Conservation (phyloP, 768 basidiomycete genomes). For the Rhodosporidiobolus odoratus region DNA sequence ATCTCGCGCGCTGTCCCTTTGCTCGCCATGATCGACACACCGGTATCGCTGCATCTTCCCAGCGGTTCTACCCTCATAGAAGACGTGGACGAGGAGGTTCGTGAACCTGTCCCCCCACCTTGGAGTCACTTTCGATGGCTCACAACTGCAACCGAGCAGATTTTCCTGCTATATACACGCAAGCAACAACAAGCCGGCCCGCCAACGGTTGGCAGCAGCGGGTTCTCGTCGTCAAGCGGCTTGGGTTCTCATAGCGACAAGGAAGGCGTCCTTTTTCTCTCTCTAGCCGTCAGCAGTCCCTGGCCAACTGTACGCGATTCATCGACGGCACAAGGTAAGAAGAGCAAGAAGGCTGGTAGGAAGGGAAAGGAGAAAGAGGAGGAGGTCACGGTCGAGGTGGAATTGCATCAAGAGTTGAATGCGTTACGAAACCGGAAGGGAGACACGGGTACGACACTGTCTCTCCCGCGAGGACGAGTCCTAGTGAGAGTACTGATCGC, state of each 20-base stretch:
- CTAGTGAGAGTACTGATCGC: too few species aligned
- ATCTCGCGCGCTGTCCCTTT: not conserved
- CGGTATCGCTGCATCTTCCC: not conserved
- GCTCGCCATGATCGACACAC: not conserved
- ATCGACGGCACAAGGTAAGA: not conserved
- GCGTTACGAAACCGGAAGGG: conserved; percentile 18
- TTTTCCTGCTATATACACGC: conserved; percentile 27
- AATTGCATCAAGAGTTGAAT: conserved; percentile 19
- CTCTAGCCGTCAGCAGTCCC: not conserved
- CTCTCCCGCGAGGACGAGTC: too few species aligned
- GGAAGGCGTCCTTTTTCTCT: conserved; percentile 2
- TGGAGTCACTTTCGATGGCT: not conserved
- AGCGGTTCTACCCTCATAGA: conserved; percentile 5
- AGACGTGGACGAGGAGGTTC: conserved; percentile 34
- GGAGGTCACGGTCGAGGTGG: conserved; percentile 16
- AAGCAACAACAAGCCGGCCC: conserved; percentile 7
- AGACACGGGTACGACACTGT: conserved; percentile 16
- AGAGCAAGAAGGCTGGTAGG: not conserved
- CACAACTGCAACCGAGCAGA: conserved; percentile 16
- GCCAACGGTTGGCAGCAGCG: not conserved
- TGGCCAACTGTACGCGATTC: not conserved
- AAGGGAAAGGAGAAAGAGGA: not conserved
- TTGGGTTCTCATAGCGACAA: conserved; percentile 2
- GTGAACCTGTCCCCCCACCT: not conserved
- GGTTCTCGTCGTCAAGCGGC: not conserved